Percentiles rank a stretch among this genome's conserved stretches.
phyloP scores from a whole-genome alignment of 768 basidiomycete genomes.

The Paxillus rubicundulus region DNA sequence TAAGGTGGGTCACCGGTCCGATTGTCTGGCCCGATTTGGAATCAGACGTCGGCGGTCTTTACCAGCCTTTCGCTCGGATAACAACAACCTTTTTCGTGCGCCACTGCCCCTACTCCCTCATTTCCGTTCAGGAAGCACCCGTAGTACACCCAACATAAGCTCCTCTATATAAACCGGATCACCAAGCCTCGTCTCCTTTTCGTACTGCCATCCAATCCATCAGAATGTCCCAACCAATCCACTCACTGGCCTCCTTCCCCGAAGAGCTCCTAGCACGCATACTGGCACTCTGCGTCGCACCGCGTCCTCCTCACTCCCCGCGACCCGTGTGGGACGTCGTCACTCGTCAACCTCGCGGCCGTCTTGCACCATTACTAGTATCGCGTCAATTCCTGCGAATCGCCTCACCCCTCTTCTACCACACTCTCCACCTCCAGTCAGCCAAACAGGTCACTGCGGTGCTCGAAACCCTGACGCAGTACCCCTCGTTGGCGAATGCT shows the following conservation, averaged over 20 bases:
- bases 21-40: conserved; percentile 11
- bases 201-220: conserved; percentile 4
- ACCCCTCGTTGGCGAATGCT: conserved; percentile 37
- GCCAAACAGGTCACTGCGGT: conserved; percentile 38
- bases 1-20: background rate
- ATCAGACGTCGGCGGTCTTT: conserved; percentile 1
- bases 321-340: conserved; percentile 26
- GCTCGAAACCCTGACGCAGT: conserved; percentile 34
- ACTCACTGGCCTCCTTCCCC: conserved; percentile 32
- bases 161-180: too few species aligned
- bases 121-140: background rate
- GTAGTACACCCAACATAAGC: too few species aligned
- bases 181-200: background rate
- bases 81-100: background rate
- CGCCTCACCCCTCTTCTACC: conserved; percentile 55
- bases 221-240: background rate
- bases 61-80: background rate
- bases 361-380: conserved; percentile 47
- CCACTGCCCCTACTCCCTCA: background rate
- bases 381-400: conserved; percentile 54
- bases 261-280: conserved; percentile 50
- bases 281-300: conserved; percentile 31
- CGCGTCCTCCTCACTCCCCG: conserved; percentile 14
- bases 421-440: conserved; percentile 45
- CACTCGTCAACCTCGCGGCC: conserved; percentile 16